These are phyloP conservation scores for Fraxinus ornus DNA, from an alignment of 305 asterid species.

Conservation along the genomic window DNA sequence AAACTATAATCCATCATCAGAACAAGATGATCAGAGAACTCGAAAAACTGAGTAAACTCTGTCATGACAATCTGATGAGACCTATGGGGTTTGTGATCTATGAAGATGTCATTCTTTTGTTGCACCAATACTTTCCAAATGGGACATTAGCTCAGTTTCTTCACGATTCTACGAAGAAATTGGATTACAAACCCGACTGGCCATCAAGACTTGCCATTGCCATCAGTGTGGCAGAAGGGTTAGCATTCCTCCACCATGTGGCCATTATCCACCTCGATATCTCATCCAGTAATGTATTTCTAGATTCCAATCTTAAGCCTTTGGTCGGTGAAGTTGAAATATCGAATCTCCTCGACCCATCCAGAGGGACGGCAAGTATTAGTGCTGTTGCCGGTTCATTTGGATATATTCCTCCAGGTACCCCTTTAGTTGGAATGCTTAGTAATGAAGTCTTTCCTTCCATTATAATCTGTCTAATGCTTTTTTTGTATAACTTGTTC, in stretches of 20 bases:
- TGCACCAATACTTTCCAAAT: constrained; percentile 57
- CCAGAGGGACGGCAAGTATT: constrained; percentile 92
- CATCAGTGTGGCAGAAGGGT: constrained; percentile 86
- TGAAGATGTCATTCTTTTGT: constrained; percentile 67
- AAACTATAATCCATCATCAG: constrained; percentile 60
- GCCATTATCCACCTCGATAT: constrained; percentile 93
- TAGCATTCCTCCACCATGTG: constrained; percentile 79
- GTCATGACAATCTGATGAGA: constrained; percentile 74
- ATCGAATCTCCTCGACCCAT: constrained; percentile 90
- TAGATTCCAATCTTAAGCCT: constrained; percentile 73
- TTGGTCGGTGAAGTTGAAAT: constrained; percentile 87
- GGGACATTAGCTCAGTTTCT: constrained; percentile 76
- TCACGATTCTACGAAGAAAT: constrained; percentile 45
- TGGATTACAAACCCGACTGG: constrained; percentile 73
- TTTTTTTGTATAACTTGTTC: not conserved
- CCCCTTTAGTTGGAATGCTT: not conserved
- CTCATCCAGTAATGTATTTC: constrained; percentile 74
- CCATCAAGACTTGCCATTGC: constrained; percentile 77
- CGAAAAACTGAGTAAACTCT: constrained; percentile 76
- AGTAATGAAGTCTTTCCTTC: not conserved
- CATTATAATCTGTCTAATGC: not conserved
- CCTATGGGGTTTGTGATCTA: constrained; percentile 80
- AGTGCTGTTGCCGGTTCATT: constrained; percentile 99
- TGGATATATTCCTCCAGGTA: constrained; percentile 99
- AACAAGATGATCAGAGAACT: constrained; percentile 89